Evolutionary conservation across 2,329 filamentous ascomycete species (phyloP).

Genomic region (Didymella sp.): DNA sequence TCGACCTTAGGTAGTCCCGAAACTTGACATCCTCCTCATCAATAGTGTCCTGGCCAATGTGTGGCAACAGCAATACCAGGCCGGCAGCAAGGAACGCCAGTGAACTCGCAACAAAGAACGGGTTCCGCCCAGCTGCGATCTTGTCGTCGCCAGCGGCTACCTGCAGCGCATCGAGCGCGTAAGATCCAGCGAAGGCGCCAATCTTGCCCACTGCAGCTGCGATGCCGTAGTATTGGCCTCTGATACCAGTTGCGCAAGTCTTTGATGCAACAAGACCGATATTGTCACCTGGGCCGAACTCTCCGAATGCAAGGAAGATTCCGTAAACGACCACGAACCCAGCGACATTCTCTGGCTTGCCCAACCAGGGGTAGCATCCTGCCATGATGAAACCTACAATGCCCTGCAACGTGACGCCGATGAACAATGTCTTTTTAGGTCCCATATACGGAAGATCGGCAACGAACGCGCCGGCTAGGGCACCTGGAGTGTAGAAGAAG

Average conservation of each 20-base stretch:
- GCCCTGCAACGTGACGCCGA: constrained; percentile 75
- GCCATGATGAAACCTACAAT: constrained; percentile 90
- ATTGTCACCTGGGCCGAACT: constrained; percentile 88
- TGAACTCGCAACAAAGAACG: constrained; percentile 83
- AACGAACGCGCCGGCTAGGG: constrained; percentile 75
- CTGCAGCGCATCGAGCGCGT: constrained; percentile 74
- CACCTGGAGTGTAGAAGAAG: constrained; percentile 86
- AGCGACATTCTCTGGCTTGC: constrained; percentile 69
- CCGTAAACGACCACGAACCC: constrained; percentile 82
- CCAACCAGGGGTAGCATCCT: constrained; percentile 75
- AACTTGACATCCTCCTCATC: constrained; percentile 78
- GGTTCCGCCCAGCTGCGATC: constrained; percentile 73
- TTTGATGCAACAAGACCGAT: constrained; percentile 88
- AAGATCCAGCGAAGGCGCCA: constrained; percentile 84
- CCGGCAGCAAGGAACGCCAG: constrained; percentile 76
- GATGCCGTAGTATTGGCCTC: constrained; percentile 76
- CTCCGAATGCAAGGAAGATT: constrained; percentile 78
- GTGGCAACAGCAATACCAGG: constrained; percentile 72
- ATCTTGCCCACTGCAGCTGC: constrained; percentile 78
- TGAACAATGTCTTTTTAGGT: constrained; percentile 74
- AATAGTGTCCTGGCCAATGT: constrained; percentile 85
- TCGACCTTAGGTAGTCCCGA: constrained; percentile 71
- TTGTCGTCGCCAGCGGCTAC: constrained; percentile 44
- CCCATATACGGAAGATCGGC: constrained; percentile 74
- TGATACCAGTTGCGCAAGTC: constrained; percentile 85